Percentiles rank a stretch among this genome's conserved stretches.
phyloP scores from a whole-genome alignment of 1,284 basidiomycete genomes.

The Ceratobasidium sp. region DNA sequence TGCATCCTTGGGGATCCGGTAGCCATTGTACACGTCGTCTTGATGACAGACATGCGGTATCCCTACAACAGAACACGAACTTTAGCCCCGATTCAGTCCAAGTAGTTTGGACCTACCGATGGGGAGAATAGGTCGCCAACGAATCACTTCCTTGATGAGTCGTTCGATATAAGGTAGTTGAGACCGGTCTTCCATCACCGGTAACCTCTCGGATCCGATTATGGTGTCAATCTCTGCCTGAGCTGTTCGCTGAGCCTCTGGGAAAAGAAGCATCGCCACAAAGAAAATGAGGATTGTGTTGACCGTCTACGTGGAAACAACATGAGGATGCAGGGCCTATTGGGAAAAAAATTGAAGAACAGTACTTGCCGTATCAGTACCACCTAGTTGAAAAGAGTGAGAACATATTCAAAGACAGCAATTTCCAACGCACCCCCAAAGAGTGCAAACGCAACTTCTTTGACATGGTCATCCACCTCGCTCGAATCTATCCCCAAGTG shows the following conservation, averaged over 20 bases:
- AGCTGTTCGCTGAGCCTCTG: constrained; percentile 6
- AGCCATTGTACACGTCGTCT: constrained; percentile 56
- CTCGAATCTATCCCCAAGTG: not conserved
- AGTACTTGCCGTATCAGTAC: constrained; percentile 16
- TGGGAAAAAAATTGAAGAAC: not conserved
- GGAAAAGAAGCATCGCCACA: constrained; percentile 5
- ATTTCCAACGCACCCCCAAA: not conserved
- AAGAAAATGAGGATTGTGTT: not conserved
- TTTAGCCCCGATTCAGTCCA: too few species aligned
- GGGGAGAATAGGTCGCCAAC: constrained; percentile 9
- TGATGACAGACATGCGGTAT: constrained; percentile 54
- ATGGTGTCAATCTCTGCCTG: constrained; percentile 17
- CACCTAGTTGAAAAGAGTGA: not conserved
- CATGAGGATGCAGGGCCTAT: too few species aligned
- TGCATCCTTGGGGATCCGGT: constrained; percentile 55
- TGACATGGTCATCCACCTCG: constrained; percentile 1
- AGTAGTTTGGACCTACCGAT: not conserved
- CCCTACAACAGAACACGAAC: constrained; percentile 49
- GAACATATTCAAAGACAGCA: not conserved
- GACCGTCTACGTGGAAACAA: too few species aligned
- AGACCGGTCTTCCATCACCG: not conserved
- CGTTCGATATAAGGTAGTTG: not conserved
- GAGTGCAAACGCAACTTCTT: constrained; percentile 6
- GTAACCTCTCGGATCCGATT: not conserved
- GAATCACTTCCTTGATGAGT: constrained; percentile 18